A percentile compares a stretch with the other conserved stretches of the same genome.
These are phyloP conservation scores for Citrus reticulata DNA, from an alignment of 345 rosid genomes.

Conservation along the genomic window DNA sequence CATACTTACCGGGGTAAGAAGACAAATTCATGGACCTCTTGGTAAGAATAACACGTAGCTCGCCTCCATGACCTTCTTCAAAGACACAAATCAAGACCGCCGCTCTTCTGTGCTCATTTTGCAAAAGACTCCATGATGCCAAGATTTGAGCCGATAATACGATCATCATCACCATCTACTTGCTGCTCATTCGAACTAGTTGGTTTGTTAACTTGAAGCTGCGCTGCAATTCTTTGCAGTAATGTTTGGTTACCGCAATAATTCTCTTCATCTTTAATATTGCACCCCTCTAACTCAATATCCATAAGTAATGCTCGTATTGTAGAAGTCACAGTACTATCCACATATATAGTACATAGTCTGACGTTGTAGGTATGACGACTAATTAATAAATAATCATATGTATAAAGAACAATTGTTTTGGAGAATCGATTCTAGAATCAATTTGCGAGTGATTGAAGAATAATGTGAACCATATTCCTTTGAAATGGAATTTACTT, in stretches of 20 bases:
- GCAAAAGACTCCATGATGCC: background rate
- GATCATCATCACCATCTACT: background rate
- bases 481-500: too few relatives aligned
- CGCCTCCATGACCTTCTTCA: conserved; percentile 30
- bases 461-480: too few relatives aligned
- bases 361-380: too few relatives aligned
- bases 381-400: too few relatives aligned
- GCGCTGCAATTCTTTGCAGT: conserved; percentile 17
- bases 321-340: too few relatives aligned
- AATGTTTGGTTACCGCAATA: conserved; percentile 3
- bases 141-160: background rate
- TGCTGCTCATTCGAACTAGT: background rate
- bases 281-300: background rate
- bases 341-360: too few relatives aligned
- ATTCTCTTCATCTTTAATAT: background rate
- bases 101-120: conserved; percentile 16
- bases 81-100: conserved; percentile 48
- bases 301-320: background rate
- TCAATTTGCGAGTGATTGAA: too few relatives aligned
- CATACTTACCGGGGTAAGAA: conserved; percentile 27
- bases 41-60: conserved; percentile 41
- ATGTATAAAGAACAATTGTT: background rate
- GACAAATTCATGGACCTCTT: conserved; percentile 39
- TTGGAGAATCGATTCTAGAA: background rate
- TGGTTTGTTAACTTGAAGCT: conserved; percentile 12